phyloP scores from a whole-genome alignment of 179 eudicot species.

The Heliamphora pulchella region DNA sequence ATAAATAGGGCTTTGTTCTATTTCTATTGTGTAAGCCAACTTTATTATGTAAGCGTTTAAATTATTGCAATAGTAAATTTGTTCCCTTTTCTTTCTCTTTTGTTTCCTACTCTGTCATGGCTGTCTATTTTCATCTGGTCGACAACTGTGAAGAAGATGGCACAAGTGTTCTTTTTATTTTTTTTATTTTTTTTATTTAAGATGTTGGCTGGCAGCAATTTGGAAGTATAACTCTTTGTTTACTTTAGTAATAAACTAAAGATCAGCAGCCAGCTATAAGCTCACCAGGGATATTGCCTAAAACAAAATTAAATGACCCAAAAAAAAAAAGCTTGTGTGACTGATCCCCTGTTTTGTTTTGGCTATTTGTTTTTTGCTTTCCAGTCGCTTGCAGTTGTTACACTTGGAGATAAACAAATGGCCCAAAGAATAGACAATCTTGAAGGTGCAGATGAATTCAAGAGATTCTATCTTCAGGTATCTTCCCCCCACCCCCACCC shows the following conservation, averaged over 20 bases:
- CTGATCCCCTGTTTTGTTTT: neutral
- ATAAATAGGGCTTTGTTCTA: too few relatives aligned
- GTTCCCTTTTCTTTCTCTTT: too few relatives aligned
- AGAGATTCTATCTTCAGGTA: conserved; percentile 98
- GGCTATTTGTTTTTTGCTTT: conserved; percentile 13
- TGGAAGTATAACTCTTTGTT: neutral
- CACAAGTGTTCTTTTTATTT: too few relatives aligned
- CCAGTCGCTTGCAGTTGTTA: conserved; percentile 92
- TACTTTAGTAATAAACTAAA: neutral
- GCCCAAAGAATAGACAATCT: conserved; percentile 94
- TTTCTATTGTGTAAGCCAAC: too few relatives aligned
- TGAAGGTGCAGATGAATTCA: conserved; percentile 77
- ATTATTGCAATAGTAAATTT: too few relatives aligned
- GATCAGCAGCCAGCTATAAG: neutral
- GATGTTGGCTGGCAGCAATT: neutral
- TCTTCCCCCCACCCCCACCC: neutral
- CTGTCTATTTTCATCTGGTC: neutral
- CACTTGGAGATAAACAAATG: conserved; percentile 95
- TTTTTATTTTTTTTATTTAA: too few relatives aligned
- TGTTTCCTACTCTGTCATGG: neutral
- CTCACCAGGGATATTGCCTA: neutral
- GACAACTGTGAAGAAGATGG: neutral
- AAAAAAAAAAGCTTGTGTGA: neutral
- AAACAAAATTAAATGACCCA: neutral
- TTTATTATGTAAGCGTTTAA: too few relatives aligned